Evolutionary conservation across 1,284 basidiomycete genomes (phyloP).

Genomic region (Agroathelia rolfsii): DNA sequence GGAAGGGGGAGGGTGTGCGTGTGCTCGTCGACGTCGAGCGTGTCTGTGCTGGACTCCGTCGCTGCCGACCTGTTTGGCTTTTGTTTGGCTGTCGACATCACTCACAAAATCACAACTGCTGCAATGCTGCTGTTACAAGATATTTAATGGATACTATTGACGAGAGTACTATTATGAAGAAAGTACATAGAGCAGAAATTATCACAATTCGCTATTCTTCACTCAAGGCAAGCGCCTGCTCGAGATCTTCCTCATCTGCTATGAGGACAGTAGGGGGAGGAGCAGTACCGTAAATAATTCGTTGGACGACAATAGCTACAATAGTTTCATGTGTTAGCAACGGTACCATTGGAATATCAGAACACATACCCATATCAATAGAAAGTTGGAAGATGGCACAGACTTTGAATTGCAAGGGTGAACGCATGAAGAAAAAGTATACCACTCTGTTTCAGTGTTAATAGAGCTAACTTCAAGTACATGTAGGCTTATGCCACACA

Average conservation of each 20-base stretch:
- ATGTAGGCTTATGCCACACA: slow-evolving; percentile 23
- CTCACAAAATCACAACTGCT: too few species aligned
- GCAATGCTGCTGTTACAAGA: too few species aligned
- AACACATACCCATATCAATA: slow-evolving; percentile 55
- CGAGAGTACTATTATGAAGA: too few species aligned
- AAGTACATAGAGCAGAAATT: too few species aligned
- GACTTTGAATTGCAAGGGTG: slow-evolving; percentile 69
- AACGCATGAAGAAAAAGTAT: slow-evolving; percentile 67
- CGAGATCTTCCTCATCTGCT: slow-evolving; percentile 62
- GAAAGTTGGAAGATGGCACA: slow-evolving; percentile 77
- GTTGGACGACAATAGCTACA: slow-evolving; percentile 60
- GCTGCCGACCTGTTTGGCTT: too few species aligned
- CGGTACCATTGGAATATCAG: slow-evolving; percentile 8
- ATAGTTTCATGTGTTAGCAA: slow-evolving; percentile 10
- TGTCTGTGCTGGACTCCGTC: too few species aligned
- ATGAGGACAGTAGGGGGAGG: slow-evolving; percentile 40
- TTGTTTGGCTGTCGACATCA: too few species aligned
- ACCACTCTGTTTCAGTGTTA: slow-evolving; percentile 38
- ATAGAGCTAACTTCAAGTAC: slow-evolving; percentile 9
- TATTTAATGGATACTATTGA: too few species aligned
- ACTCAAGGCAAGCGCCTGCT: slow-evolving; percentile 54
- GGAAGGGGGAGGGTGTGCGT: too few species aligned
- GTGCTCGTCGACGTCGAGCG: too few species aligned
- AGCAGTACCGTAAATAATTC: slow-evolving; percentile 58
- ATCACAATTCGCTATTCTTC: slow-evolving; percentile 34